Conservation (phyloP, 2,329 filamentous ascomycete species). For the Trichoderma koningii region DNA sequence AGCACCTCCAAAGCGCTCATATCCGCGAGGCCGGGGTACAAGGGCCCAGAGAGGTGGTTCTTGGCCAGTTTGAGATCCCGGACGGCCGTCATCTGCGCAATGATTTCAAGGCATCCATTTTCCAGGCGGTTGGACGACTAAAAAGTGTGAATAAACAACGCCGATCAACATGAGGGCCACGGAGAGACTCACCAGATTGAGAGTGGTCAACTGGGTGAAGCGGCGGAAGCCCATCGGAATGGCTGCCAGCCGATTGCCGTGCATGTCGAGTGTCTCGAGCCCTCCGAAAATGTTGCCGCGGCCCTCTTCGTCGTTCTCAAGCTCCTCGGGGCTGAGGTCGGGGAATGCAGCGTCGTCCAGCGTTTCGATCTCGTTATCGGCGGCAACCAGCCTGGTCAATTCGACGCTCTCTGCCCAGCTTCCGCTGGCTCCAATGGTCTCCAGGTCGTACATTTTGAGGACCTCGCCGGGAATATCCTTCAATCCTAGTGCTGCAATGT, state of each 20-base stretch:
- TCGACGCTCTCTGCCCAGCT: constrained; percentile 94
- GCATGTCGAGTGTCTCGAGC: constrained; percentile 78
- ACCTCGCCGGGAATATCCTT: constrained; percentile 80
- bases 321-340: constrained; percentile 60
- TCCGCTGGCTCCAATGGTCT: constrained; percentile 62
- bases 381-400: constrained; percentile 77
- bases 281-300: constrained; percentile 78
- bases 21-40: constrained; percentile 64
- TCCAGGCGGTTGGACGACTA: constrained; percentile 80
- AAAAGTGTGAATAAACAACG: constrained; percentile 31
- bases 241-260: constrained; percentile 74
- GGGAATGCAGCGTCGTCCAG: constrained; percentile 78
- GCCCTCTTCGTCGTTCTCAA: constrained; percentile 65
- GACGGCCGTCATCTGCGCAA: constrained; percentile 71
- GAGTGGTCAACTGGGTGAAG: constrained; percentile 70
- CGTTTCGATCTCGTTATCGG: constrained; percentile 82
- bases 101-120: constrained; percentile 69
- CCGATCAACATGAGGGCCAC: neutral
- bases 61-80: constrained; percentile 80
- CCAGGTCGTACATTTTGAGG: constrained; percentile 85
- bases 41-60: constrained; percentile 69
- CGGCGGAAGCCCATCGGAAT: constrained; percentile 76
- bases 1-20: constrained; percentile 74
- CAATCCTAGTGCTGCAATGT: constrained; percentile 82
- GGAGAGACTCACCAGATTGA: constrained; percentile 70